Percentiles rank a stretch among this genome's conserved stretches.
phyloP scores from a whole-genome alignment of 2,329 filamentous ascomycete genomes.

The Torrubiellomyces zombiae region DNA sequence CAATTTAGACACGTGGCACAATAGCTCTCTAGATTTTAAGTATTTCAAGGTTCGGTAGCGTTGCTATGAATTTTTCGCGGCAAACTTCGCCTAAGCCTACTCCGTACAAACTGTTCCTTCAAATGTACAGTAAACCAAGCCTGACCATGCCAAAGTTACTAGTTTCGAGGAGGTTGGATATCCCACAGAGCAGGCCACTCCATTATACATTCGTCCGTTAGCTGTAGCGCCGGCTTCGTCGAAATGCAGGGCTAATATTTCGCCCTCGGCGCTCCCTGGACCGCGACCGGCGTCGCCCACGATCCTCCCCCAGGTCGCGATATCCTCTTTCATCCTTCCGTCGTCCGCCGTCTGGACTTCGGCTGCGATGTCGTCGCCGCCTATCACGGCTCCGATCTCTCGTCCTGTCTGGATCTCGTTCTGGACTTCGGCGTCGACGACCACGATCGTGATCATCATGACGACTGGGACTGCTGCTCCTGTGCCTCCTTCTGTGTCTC shows the following conservation, averaged over 20 bases:
- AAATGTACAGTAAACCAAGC: too few relatives aligned
- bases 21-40: too few relatives aligned
- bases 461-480: conserved; percentile 17
- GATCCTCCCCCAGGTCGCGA: too few relatives aligned
- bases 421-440: conserved; percentile 14
- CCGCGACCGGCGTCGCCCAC: conserved; percentile 8
- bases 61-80: too few relatives aligned
- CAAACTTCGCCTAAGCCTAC: too few relatives aligned
- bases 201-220: not conserved
- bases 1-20: too few relatives aligned
- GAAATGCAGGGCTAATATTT: conserved; percentile 1
- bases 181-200: not conserved
- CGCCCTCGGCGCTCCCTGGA: conserved; percentile 7
- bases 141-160: too few relatives aligned
- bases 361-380: conserved; percentile 5
- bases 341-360: too few relatives aligned
- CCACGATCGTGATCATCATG: conserved; percentile 12
- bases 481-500: conserved; percentile 16
- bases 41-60: too few relatives aligned
- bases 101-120: too few relatives aligned
- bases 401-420: conserved; percentile 12
- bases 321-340: conserved; percentile 6
- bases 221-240: not conserved
- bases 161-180: too few relatives aligned
- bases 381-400: conserved; percentile 7